These are phyloP conservation scores for Beta macrorhiza DNA, from an alignment of 179 eudicot species.

Conservation along the genomic window DNA sequence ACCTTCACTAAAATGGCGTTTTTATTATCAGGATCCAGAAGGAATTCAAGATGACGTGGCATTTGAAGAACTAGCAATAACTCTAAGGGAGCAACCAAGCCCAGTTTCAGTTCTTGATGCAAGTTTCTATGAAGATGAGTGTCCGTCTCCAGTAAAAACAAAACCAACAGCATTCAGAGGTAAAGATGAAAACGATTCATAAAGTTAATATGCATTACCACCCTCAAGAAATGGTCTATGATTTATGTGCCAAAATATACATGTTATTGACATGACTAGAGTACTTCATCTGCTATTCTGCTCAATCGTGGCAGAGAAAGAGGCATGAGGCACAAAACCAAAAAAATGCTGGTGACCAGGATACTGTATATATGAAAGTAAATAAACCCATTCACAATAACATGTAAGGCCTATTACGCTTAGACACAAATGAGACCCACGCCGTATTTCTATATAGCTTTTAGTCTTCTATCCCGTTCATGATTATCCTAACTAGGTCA, in stretches of 20 bases:
- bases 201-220: background rate
- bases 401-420: background rate
- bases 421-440: background rate
- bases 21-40: constrained; percentile 27
- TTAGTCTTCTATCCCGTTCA: background rate
- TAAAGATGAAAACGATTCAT: constrained; percentile 18
- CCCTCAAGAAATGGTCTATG: background rate
- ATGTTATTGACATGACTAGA: background rate
- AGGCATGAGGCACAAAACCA: background rate
- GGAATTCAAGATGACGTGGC: constrained; percentile 21
- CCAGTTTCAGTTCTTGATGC: constrained; percentile 49
- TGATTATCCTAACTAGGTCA: background rate
- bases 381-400: background rate
- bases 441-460: background rate
- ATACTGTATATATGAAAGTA: background rate
- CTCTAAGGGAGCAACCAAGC: constrained; percentile 42
- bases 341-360: background rate
- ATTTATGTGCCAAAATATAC: background rate
- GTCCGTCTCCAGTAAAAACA: constrained; percentile 41
- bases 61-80: constrained; percentile 16
- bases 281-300: background rate
- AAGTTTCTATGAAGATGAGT: constrained; percentile 36
- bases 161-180: constrained; percentile 39
- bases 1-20: constrained; percentile 9
- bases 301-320: background rate